Conservation (phyloP, 2,329 filamentous ascomycete genomes). For the Botryosphaeria dothidea region DNA sequence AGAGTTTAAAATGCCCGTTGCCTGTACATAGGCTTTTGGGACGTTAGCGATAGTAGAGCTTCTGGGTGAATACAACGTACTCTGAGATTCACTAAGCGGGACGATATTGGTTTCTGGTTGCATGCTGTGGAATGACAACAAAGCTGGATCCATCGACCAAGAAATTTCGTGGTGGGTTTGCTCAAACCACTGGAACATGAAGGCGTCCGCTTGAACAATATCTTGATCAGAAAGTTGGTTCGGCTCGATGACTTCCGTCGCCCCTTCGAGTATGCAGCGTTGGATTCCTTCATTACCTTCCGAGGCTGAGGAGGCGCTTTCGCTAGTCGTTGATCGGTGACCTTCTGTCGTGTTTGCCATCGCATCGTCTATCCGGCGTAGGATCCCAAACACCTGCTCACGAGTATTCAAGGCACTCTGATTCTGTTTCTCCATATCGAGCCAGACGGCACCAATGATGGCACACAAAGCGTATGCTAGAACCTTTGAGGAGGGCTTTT, state of each 20-base stretch:
- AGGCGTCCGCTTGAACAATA: neutral
- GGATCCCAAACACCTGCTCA: slow-evolving; percentile 3
- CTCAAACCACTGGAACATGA: neutral
- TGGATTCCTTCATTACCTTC: neutral
- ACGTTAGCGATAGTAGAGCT: neutral
- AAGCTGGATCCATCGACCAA: neutral
- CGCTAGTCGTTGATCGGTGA: neutral
- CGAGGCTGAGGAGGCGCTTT: neutral
- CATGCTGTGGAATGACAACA: neutral
- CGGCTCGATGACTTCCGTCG: no score
- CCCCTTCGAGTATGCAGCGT: no score
- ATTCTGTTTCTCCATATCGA: slow-evolving; percentile 18
- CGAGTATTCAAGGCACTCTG: neutral
- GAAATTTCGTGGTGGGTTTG: neutral
- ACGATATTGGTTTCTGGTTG: neutral
- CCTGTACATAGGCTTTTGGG: neutral
- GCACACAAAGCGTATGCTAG: slow-evolving; percentile 16
- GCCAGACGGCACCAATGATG: slow-evolving; percentile 20
- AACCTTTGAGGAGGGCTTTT: no score
- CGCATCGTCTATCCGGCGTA: slow-evolving; percentile 8
- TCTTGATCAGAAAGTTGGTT: neutral
- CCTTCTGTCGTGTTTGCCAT: neutral
- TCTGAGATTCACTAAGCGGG: neutral
- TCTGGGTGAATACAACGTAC: neutral
- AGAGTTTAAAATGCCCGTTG: neutral